Percentiles rank a stretch among this genome's conserved stretches.
Evolutionary conservation across 352 stramenopile genomes (phyloP).

Genomic region (Pythium utonaiense): DNA sequence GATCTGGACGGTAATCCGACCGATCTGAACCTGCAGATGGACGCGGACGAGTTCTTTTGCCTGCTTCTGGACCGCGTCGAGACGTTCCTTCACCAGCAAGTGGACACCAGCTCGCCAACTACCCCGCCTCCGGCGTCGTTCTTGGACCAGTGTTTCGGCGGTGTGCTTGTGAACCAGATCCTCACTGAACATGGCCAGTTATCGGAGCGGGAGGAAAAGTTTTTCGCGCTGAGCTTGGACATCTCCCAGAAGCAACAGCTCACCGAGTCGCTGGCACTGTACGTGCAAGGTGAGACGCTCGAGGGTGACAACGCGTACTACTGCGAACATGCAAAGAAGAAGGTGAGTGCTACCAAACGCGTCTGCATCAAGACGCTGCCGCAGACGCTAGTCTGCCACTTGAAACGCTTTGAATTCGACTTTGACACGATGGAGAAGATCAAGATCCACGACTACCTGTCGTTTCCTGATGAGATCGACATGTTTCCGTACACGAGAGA

Average conservation of each 20-base stretch:
- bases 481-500: slow-evolving; percentile 89
- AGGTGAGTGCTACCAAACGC: slow-evolving; percentile 79
- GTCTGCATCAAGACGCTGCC: slow-evolving; percentile 80
- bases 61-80: slow-evolving; percentile 77
- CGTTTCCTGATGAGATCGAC: slow-evolving; percentile 85
- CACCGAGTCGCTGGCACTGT: slow-evolving; percentile 54
- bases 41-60: slow-evolving; percentile 82
- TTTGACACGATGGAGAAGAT: slow-evolving; percentile 87
- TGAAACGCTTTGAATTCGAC: slow-evolving; percentile 90
- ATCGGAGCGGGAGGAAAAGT: slow-evolving; percentile 81
- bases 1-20: slow-evolving; percentile 74
- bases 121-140: slow-evolving; percentile 19
- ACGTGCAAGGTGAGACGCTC: slow-evolving; percentile 70
- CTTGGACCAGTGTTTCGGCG: slow-evolving; percentile 64
- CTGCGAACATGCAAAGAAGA: slow-evolving; percentile 59
- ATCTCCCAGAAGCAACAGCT: slow-evolving; percentile 69
- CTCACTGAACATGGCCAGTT: slow-evolving; percentile 71
- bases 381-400: slow-evolving; percentile 72
- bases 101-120: background rate
- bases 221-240: slow-evolving; percentile 80
- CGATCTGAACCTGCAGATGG: slow-evolving; percentile 75
- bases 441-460: slow-evolving; percentile 85
- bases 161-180: slow-evolving; percentile 81
- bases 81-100: slow-evolving; percentile 28
- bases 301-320: slow-evolving; percentile 82